A percentile compares a stretch with the other conserved stretches of the same genome.
These are phyloP conservation scores for Pholiota adiposa DNA, from an alignment of 1,284 basidiomycete genomes.

Conservation along the genomic window DNA sequence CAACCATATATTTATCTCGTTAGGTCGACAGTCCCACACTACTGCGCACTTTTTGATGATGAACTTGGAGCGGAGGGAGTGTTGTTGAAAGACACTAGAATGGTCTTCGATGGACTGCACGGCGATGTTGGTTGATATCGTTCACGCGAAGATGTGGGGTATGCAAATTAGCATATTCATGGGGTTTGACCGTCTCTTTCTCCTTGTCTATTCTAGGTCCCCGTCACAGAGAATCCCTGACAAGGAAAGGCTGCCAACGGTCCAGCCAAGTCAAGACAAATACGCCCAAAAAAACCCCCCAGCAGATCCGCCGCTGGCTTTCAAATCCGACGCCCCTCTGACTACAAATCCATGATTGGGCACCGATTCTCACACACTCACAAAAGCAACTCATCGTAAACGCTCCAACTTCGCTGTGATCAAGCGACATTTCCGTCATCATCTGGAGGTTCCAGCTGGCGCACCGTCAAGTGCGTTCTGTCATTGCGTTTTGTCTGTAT, in stretches of 20 bases:
- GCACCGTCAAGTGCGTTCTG: slow-evolving; percentile 9
- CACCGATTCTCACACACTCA: slow-evolving; percentile 8
- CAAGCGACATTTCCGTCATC: slow-evolving; percentile 7
- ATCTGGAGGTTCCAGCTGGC: neutral
- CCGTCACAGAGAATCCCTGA: neutral
- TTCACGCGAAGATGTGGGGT: neutral
- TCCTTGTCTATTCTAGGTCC: neutral
- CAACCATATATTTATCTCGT: slow-evolving; percentile 3
- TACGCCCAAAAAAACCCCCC: neutral
- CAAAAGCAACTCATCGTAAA: neutral
- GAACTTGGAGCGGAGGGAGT: neutral
- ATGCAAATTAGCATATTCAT: neutral
- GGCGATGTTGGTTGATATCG: neutral
- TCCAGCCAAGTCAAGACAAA: slow-evolving; percentile 2
- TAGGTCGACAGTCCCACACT: neutral
- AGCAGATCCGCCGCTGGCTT: slow-evolving; percentile 11
- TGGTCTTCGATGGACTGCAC: neutral
- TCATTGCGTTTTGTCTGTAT: slow-evolving; percentile 8
- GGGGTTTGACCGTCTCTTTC: neutral
- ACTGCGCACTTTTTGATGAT: slow-evolving; percentile 6
- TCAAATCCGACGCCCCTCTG: slow-evolving; percentile 3
- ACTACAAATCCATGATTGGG: slow-evolving; percentile 3
- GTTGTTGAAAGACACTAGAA: neutral
- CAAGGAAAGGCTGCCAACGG: neutral
- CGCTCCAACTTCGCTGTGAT: slow-evolving; percentile 1